Conservation (phyloP, 164 flowering plant genomes). For the Taxillus chinensis region DNA sequence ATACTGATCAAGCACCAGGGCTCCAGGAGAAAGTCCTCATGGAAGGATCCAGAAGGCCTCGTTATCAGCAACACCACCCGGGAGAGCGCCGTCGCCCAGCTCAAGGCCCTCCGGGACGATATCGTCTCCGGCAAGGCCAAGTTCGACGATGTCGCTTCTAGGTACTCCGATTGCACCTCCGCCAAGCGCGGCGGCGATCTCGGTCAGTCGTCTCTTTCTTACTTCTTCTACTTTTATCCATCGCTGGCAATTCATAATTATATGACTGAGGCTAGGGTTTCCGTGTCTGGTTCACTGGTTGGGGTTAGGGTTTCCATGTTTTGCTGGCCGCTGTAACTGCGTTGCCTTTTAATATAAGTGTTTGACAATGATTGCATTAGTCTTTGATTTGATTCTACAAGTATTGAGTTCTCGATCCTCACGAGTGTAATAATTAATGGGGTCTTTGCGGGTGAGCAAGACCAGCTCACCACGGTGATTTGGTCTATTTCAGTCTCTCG, state of each 20-base stretch:
- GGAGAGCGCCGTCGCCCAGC: constrained; percentile 67
- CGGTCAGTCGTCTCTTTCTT: constrained; percentile 29
- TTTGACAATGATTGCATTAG: background rate
- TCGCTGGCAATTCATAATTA: background rate
- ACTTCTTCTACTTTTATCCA: background rate
- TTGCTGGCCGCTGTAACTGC: background rate
- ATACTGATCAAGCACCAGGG: constrained; percentile 87
- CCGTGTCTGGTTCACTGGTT: background rate
- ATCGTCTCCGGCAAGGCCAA: constrained; percentile 62
- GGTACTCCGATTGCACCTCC: constrained; percentile 83
- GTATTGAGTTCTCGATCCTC: background rate
- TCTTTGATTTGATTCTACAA: too few relatives aligned
- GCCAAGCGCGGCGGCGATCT: constrained; percentile 99
- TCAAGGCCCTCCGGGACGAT: constrained; percentile 52
- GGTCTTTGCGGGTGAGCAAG: too few relatives aligned
- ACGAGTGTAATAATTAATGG: too few relatives aligned
- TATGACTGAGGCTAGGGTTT: background rate
- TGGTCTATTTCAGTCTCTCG: too few relatives aligned
- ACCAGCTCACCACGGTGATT: too few relatives aligned
- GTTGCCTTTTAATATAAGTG: background rate
- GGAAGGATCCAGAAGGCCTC: constrained; percentile 93
- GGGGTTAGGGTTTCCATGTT: background rate
- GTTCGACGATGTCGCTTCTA: constrained; percentile 66
- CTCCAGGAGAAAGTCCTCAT: constrained; percentile 79
- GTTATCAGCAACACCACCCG: constrained; percentile 55